Evolutionary conservation across 106 monocot species (phyloP), one percentile per base, ranked within the genome.

Genomic region (Dendrobium huoshanense): DNA sequence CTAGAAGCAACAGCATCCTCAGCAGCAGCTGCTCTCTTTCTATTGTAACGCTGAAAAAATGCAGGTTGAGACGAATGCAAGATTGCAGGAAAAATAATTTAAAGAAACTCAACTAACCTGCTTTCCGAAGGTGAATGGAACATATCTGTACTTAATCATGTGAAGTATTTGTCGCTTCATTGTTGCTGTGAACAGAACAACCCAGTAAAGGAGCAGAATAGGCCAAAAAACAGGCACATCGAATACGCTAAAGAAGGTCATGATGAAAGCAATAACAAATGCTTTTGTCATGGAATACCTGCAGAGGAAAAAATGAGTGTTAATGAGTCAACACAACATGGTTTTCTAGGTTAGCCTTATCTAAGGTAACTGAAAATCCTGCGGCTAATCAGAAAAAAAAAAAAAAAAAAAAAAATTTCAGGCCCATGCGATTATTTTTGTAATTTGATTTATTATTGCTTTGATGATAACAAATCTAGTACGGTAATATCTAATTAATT

Each of bases 191-290:
- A 88, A 88, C 56, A 95, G 80, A 7, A 88, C 80, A 19, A 91
- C 4, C 88, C 91, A 95, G 82, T 95, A 95, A 79, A 95, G 83
- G 29, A 95, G 88, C 33, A 95, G 83, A 72, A 95, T 88, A 47
- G 92, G 95, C 95, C 92, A 95, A 86, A 95, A 92, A 8, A 95
- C 95, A 78, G 95, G 95, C 45, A 95, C 90, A 59, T 95, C 92
- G 48, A 95, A 95, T 68, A 81, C 64, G 47, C 83, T 81, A 74
- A 95, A 95, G 84, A 95, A 95, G 80, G 95, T 95, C 87, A 91
- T 73, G 42, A 85, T 7, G 61, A 95, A 88, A 59, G 94, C 94
- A 68, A 91, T 82, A 44, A 85, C 87, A 41, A 94, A 85, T 0
- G 91, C 94, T 81, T 89, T 92, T 33, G 88, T 87, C 45, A 95